Evolutionary conservation across 2,329 filamentous ascomycete species (phyloP), one percentile per base, ranked within the genome.

Genomic region (Berkeleyomyces rouxiae): DNA sequence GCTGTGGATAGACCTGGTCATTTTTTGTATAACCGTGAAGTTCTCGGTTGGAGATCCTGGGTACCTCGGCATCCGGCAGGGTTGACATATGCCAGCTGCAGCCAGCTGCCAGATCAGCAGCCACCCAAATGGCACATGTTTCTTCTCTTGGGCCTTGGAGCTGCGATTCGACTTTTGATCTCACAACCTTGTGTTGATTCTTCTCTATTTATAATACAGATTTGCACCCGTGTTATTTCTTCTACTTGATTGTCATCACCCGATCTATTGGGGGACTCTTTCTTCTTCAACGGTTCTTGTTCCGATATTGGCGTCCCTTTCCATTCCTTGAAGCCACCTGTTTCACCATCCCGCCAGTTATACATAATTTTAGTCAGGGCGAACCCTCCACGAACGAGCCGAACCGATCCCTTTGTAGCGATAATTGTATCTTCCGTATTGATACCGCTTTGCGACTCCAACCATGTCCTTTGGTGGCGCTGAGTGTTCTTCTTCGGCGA

Each of bases 401-500:
- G 33, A 47, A 23, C 58, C 36, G 16, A n/a, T 13, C 9, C 39
- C 40, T 7, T 16, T 4, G 3, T 3, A 6, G 11, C 40, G 43
- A 37, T 7, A 11, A 3, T 55, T 33, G 9, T 10, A 57, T 13
- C 13, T 63, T 63, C 67, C 61, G 61, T 64, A 16, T 61, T 53
- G 62, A 61, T 49, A 53, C 33, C 57, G 51, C 61, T 62, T 43
- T 36, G 58, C 65, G 64, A 61, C 69, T 1, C 4, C 53, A 49
- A 78, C 66, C 68, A 97, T 99, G 92, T 96, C 92, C 62, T 97
- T 99, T 74, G 89, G 89, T 74, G 91, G 92, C 69, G 88, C 92
- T 69, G 93, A 97, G 77, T 99, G 93, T 80, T 97, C 92, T 63
- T 95, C 93, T 66, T 90, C 88, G 67, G 90, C 87, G 71, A 99